phyloP scores from a whole-genome alignment of 2,329 filamentous ascomycete species.

The Biscogniauxia sp. region DNA sequence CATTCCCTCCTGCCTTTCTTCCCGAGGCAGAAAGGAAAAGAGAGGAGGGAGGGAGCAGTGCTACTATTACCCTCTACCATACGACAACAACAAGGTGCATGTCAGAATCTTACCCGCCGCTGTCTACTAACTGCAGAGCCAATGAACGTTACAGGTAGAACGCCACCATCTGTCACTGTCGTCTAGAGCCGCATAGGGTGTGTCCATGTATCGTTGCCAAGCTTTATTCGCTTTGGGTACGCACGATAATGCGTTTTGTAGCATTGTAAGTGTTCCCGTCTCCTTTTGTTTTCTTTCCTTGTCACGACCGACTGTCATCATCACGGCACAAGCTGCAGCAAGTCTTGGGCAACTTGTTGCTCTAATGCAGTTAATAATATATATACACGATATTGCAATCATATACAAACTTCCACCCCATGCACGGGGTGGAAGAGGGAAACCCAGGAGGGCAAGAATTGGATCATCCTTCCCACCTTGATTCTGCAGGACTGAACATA shows the following conservation, averaged over 20 bases:
- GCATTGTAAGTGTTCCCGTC: not conserved
- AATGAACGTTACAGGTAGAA: not conserved
- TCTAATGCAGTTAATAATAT: not conserved
- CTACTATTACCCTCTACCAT: not conserved
- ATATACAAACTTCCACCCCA: not conserved
- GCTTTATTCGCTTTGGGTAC: not conserved
- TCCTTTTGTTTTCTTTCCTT: not conserved
- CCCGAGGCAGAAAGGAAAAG: no score
- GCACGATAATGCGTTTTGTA: not conserved
- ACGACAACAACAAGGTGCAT: not conserved
- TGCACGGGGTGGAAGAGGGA: not conserved
- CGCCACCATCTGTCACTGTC: not conserved
- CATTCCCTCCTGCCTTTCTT: no score
- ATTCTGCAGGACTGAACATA: not conserved
- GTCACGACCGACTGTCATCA: not conserved
- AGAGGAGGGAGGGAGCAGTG: no score
- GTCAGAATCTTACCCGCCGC: not conserved
- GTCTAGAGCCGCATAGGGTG: not conserved
- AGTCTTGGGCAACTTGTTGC: not conserved
- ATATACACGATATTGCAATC: not conserved
- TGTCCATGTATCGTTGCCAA: not conserved
- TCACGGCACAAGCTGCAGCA: not conserved
- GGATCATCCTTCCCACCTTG: not conserved
- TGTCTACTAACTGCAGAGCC: not conserved
- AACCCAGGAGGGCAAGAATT: not conserved